Evolutionary conservation across 2,329 filamentous ascomycete species (phyloP).

Genomic region (Aspergillus neoniger): DNA sequence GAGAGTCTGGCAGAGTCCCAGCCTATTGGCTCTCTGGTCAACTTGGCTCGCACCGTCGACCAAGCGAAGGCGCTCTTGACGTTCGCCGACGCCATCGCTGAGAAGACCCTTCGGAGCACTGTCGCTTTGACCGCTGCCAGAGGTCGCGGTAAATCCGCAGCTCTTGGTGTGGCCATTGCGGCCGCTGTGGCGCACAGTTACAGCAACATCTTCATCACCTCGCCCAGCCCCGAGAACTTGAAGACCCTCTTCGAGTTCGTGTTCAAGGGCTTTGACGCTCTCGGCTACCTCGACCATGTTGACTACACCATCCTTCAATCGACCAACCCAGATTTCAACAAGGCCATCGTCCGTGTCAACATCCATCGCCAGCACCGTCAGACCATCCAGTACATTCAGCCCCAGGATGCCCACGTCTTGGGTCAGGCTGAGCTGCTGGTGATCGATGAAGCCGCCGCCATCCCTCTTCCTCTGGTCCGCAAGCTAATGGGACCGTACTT

Average conservation of each 20-base stretch:
- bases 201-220: slow-evolving; percentile 99
- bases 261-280: slow-evolving; percentile 95
- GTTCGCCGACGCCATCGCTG: slow-evolving; percentile 92
- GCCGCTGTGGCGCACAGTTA: slow-evolving; percentile 95
- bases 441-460: slow-evolving; percentile 96
- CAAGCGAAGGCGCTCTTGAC: slow-evolving; percentile 96
- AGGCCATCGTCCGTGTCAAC: slow-evolving; percentile 96
- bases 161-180: slow-evolving; percentile 89
- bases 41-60: slow-evolving; percentile 85
- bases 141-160: slow-evolving; percentile 95
- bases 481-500: slow-evolving; percentile 97
- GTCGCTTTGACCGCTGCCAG: slow-evolving; percentile 90
- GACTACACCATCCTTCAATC: slow-evolving; percentile 99
- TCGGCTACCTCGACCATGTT: slow-evolving; percentile 90
- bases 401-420: slow-evolving; percentile 90
- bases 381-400: slow-evolving; percentile 97
- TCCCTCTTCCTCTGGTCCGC: slow-evolving; percentile 85
- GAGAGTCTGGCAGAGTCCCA: slow-evolving; percentile 82
- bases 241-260: slow-evolving; percentile 98
- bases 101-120: slow-evolving; percentile 92
- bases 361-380: slow-evolving; percentile 92
- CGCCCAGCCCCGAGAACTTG: slow-evolving; percentile 94
- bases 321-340: slow-evolving; percentile 98
- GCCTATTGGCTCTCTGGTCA: slow-evolving; percentile 80
- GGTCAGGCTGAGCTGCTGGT: slow-evolving; percentile 94